A percentile compares a stretch with the other conserved stretches of the same genome.
Evolutionary conservation across 1,139 yeast genomes (phyloP).

Genomic region (Candida sp.): DNA sequence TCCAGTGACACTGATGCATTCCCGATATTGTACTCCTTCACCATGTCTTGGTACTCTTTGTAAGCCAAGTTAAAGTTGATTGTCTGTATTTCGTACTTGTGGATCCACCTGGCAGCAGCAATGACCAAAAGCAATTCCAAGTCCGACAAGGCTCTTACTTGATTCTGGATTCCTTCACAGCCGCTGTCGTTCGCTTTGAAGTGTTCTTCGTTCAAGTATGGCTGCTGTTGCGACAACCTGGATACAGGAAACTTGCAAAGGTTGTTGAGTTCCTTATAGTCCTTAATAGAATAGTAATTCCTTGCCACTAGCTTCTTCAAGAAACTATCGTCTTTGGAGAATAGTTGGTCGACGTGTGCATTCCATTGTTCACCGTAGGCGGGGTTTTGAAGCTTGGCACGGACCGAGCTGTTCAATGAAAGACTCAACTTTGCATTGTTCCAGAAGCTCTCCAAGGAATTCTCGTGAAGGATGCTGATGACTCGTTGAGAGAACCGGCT

Average conservation of each 20-base stretch:
- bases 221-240: constrained; percentile 24
- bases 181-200: constrained; percentile 9
- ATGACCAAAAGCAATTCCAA: constrained; percentile 71
- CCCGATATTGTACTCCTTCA: constrained; percentile 49
- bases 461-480: constrained; percentile 59
- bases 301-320: constrained; percentile 31
- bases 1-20: constrained; percentile 32
- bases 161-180: constrained; percentile 27
- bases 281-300: constrained; percentile 64
- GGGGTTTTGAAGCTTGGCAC: constrained; percentile 19
- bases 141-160: constrained; percentile 58
- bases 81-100: constrained; percentile 58
- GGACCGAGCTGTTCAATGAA: constrained; percentile 22
- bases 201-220: constrained; percentile 36
- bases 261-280: constrained; percentile 59
- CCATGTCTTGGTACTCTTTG: constrained; percentile 71
- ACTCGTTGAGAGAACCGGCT: constrained; percentile 88
- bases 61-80: constrained; percentile 79
- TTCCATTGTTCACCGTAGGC: constrained; percentile 56
- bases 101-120: constrained; percentile 73
- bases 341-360: constrained; percentile 34
- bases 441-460: constrained; percentile 48
- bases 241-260: constrained; percentile 52
- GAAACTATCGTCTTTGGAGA: neutral
- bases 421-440: constrained; percentile 31